Conservation (phyloP, 257 asterid genomes). For the Fraxinus pennsylvanica region DNA sequence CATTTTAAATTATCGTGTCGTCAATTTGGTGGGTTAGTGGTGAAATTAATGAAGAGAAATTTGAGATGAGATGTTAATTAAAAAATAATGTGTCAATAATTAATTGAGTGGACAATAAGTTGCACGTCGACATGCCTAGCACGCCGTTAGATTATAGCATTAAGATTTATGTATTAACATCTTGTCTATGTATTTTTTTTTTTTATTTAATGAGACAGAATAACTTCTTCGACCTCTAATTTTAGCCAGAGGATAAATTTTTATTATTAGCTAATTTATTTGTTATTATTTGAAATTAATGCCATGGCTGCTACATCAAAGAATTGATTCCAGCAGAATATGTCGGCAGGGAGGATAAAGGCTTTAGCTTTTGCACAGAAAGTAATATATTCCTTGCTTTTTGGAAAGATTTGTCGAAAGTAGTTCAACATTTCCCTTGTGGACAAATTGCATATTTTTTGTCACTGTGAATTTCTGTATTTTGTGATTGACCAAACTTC, state of each 20-base stretch:
- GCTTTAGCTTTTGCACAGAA: neutral
- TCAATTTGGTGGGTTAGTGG: too few species aligned
- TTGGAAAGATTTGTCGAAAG: neutral
- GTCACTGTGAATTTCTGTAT: too few species aligned
- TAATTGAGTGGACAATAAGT: too few species aligned
- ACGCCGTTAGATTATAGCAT: neutral
- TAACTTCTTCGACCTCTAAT: conserved; percentile 15
- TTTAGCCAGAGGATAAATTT: neutral
- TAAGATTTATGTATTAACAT: neutral
- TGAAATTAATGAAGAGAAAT: too few species aligned
- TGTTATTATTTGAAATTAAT: neutral
- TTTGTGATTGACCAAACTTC: neutral
- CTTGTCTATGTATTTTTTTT: conserved; percentile 22
- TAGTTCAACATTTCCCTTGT: neutral
- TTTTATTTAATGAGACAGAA: conserved; percentile 22
- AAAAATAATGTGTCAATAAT: too few species aligned
- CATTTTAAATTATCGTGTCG: too few species aligned
- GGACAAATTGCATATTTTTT: neutral
- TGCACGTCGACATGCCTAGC: neutral
- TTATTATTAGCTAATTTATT: too few species aligned
- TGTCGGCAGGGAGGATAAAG: conserved; percentile 8
- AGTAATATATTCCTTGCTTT: conserved; percentile 9
- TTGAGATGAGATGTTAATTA: too few species aligned
- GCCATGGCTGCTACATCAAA: neutral
- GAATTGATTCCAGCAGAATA: neutral